Base-by-base conservation (phyloP, 805 yeast genomes). In the Starmera quercuum region DNA sequence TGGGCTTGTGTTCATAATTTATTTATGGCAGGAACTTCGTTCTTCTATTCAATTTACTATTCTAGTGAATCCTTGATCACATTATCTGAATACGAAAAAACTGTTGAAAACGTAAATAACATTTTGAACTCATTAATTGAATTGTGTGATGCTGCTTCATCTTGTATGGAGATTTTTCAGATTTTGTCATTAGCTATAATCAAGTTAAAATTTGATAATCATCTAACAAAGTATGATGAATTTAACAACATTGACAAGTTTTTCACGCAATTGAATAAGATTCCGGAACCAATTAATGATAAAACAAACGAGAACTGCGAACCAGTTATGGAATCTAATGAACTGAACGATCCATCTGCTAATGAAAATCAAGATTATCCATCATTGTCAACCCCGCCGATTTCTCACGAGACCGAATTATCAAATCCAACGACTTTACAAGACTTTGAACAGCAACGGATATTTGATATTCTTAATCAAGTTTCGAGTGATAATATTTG, bases 1-100 rank as follows among this genome's bases (percentile, higher is more conserved):
- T 87, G 96, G 96, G 88, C 87, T 2, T 92, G 94, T 0, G 88
- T 85, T 3, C 95, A 86, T 54, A 86, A 85, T 51, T 62, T 85
- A 34, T 85, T 85, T 52, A 80, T 83, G 82, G 88, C 95, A 0
- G 94, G 95, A 1, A 81, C 90, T 19, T 81, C 95, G 1, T 86
- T 76, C 45, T 61, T 87, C 29, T 86, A 83, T 51, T 72, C 87
- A 1, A 65, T 85, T 11, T 86, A 83, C 53, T 81, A 81, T 52
- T 73, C 83, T 24, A 65, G 65, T n/a, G 69, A 66, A 30, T 73
- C 71, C 2, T 54, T 80, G 16, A 50, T 56, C 6, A 58, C 59
- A 6, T 66, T 75, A 14, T 53, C 68, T 15, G 63, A 64, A 16
- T 64, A 78, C 22, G 75, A 82, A 17, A 64, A 63, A 19, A 58